phyloP scores from a whole-genome alignment of 768 basidiomycete species.

The Lepiota subincarnata region DNA sequence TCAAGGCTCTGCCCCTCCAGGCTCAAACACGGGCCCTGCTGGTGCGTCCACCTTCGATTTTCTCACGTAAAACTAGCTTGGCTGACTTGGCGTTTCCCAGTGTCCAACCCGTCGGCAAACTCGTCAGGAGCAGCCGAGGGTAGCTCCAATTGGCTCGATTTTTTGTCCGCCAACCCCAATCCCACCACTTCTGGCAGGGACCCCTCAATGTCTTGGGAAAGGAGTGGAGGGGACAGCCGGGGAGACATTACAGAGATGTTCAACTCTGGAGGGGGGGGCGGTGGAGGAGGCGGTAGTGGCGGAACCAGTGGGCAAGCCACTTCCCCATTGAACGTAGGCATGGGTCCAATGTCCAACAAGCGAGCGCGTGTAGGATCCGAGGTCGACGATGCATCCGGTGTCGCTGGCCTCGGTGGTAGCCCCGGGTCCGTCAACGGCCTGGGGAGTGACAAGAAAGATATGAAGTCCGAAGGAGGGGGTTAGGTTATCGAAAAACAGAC shows the following conservation, averaged over 20 bases:
- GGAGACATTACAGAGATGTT: conserved; percentile 10
- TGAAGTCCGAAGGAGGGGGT: conserved; percentile 9
- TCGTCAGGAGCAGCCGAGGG: conserved; percentile 10
- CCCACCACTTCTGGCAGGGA: conserved; percentile 5
- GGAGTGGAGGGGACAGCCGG: conserved; percentile 9
- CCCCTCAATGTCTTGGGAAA: conserved; percentile 14
- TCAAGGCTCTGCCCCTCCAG: conserved; percentile 3
- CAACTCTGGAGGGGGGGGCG: conserved; percentile 1
- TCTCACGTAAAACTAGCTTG: neutral
- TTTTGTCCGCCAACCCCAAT: conserved; percentile 5
- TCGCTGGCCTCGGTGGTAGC: neutral
- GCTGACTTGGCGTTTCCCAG: neutral
- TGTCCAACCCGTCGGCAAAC: conserved; percentile 6
- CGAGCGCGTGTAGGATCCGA: conserved; percentile 6
- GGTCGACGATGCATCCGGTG: neutral
- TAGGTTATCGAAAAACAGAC: neutral
- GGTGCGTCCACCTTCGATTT: conserved; percentile 1
- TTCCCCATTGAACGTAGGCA: conserved; percentile 5
- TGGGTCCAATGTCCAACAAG: conserved; percentile 5
- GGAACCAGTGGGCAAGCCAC: neutral
- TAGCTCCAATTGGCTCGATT: conserved; percentile 10
- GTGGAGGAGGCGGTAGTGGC: neutral
- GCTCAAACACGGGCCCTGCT: conserved; percentile 1
- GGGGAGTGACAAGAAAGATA: conserved; percentile 4
- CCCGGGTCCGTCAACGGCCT: conserved; percentile 6